phyloP scores from a whole-genome alignment of 345 rosid genomes.

The Trapa bicornis region DNA sequence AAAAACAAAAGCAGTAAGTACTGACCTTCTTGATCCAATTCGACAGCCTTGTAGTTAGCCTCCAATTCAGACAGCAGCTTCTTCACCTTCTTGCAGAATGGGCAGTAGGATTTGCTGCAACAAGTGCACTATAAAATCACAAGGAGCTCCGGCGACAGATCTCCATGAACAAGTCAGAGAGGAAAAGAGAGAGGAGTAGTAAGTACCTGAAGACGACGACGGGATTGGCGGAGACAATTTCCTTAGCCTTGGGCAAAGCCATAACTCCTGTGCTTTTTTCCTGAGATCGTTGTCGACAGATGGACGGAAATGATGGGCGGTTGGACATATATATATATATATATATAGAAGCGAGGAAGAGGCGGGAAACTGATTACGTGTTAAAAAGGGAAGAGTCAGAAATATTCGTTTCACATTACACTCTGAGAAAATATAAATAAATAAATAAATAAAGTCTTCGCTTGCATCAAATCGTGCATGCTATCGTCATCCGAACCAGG shows the following conservation, averaged over 20 bases:
- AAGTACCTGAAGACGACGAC: conserved; percentile 68
- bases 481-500: too few relatives aligned
- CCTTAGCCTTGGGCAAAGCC: conserved; percentile 55
- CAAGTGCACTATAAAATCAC: background rate
- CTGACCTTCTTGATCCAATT: conserved; percentile 56
- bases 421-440: too few relatives aligned
- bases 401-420: too few relatives aligned
- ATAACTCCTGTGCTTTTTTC: conserved; percentile 4
- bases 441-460: too few relatives aligned
- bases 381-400: too few relatives aligned
- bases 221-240: conserved; percentile 38
- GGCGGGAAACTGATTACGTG: too few relatives aligned
- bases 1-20: background rate
- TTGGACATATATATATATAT: too few relatives aligned
- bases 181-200: too few relatives aligned
- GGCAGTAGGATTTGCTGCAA: conserved; percentile 59
- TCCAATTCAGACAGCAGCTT: conserved; percentile 44
- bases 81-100: conserved; percentile 53
- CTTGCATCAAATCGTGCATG: too few relatives aligned
- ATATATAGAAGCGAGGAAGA: too few relatives aligned
- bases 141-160: background rate
- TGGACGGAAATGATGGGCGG: too few relatives aligned
- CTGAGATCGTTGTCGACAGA: too few relatives aligned
- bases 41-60: conserved; percentile 38
- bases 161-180: background rate